Evolutionary conservation across 768 basidiomycete species (phyloP).

Genomic region (Russula virescens): DNA sequence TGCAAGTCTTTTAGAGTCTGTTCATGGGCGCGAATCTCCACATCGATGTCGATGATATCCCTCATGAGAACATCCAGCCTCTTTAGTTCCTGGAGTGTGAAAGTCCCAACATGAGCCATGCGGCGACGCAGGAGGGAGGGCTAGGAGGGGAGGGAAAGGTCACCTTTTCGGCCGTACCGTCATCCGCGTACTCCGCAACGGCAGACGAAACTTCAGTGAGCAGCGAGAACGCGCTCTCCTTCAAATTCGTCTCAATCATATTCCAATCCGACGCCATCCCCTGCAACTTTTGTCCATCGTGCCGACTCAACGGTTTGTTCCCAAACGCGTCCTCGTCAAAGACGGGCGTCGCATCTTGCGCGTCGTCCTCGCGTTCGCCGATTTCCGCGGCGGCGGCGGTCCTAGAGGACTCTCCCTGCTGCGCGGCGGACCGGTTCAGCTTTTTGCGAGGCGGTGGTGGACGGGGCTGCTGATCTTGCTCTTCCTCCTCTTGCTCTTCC

Average conservation of each 20-base stretch:
- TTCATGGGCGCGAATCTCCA: conserved; percentile 55
- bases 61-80: conserved; percentile 66
- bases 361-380: conserved; percentile 31
- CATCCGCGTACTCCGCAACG: conserved; percentile 58
- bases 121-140: neutral
- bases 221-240: conserved; percentile 39
- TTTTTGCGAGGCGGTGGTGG: conserved; percentile 30
- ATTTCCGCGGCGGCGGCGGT: conserved; percentile 26
- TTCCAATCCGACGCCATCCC: conserved; percentile 63
- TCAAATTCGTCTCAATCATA: conserved; percentile 44
- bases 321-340: conserved; percentile 59
- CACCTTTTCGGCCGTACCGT: conserved; percentile 48
- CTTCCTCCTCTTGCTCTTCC: conserved; percentile 31
- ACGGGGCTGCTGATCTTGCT: conserved; percentile 34
- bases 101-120: neutral
- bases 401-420: neutral
- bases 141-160: conserved; percentile 18
- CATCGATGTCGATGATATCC: conserved; percentile 58
- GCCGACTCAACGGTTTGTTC: conserved; percentile 59
- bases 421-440: conserved; percentile 24
- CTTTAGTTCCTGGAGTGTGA: conserved; percentile 40
- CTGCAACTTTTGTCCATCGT: conserved; percentile 46
- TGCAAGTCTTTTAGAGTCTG: conserved; percentile 48
- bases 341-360: conserved; percentile 27
- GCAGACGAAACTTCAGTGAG: conserved; percentile 49